Conservation (phyloP, 2,329 filamentous ascomycete genomes). For the Pseudopithomyces maydicus region DNA sequence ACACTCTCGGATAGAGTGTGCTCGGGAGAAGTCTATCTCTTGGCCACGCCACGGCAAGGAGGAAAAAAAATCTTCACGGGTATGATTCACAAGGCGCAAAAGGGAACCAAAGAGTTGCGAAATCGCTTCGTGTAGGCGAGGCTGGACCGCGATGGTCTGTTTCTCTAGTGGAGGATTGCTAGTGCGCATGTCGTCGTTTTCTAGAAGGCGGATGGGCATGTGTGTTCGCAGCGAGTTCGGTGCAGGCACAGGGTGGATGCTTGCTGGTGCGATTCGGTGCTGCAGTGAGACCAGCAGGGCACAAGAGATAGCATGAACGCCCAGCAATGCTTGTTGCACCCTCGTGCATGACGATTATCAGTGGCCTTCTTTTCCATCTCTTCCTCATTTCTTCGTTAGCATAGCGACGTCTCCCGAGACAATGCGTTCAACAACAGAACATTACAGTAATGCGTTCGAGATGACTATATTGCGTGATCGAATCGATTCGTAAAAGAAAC, state of each 20-base stretch:
- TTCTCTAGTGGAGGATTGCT: neutral
- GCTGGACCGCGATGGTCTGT: neutral
- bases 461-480: neutral
- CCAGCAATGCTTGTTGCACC: neutral
- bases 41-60: too few species aligned
- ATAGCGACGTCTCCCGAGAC: too few species aligned
- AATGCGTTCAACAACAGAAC: too few species aligned
- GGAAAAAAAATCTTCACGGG: too few species aligned
- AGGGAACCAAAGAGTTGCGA: too few species aligned
- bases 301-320: too few species aligned
- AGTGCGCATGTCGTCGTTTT: neutral
- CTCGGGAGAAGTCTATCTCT: neutral
- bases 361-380: too few species aligned
- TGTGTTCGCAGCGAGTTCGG: too few species aligned
- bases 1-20: too few species aligned
- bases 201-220: neutral
- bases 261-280: neutral
- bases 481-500: neutral
- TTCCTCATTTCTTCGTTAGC: too few species aligned
- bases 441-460: too few species aligned
- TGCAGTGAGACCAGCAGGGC: neutral
- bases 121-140: neutral
- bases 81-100: too few species aligned
- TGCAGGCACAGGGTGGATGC: neutral
- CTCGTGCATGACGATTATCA: neutral